phyloP scores from a whole-genome alignment of 306 rosid genomes.

The Carpinus fangiana region DNA sequence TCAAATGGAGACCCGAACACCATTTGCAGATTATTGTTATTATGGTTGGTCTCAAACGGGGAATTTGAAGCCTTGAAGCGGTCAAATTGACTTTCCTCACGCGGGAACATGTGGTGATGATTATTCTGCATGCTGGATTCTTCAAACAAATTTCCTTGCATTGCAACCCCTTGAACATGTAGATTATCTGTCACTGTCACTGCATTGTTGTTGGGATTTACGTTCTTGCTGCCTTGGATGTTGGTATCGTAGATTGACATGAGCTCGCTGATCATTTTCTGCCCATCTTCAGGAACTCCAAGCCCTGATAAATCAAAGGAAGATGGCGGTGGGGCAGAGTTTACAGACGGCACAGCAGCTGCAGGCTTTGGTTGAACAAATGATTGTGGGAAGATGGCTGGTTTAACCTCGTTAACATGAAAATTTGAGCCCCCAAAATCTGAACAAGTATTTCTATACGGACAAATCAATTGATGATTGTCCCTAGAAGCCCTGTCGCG shows the following conservation, averaged over 20 bases:
- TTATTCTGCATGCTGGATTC: slow-evolving; percentile 37
- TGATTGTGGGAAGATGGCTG: slow-evolving; percentile 47
- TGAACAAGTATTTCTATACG: slow-evolving; percentile 23
- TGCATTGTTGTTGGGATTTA: slow-evolving; percentile 19
- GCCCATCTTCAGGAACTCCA: slow-evolving; percentile 62
- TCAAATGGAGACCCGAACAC: slow-evolving; percentile 59
- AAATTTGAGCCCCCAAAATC: slow-evolving; percentile 42
- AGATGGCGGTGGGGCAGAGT: slow-evolving; percentile 41
- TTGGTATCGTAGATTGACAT: slow-evolving; percentile 54
- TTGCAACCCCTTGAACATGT: slow-evolving; percentile 43
- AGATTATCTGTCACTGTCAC: slow-evolving; percentile 35
- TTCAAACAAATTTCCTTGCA: slow-evolving; percentile 47
- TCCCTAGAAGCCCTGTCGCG: slow-evolving; percentile 62
- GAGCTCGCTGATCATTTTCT: slow-evolving; percentile 56
- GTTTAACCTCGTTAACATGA: slow-evolving; percentile 57
- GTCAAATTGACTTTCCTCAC: slow-evolving; percentile 55
- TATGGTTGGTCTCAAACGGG: slow-evolving; percentile 47
- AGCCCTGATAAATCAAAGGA: slow-evolving; percentile 49
- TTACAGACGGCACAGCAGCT: slow-evolving; percentile 33
- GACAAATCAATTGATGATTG: slow-evolving; percentile 61
- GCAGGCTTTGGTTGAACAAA: slow-evolving; percentile 39
- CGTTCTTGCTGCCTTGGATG: slow-evolving; percentile 39
- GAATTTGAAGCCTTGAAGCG: slow-evolving; percentile 46
- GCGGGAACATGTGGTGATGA: slow-evolving; percentile 35
- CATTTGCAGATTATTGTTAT: slow-evolving; percentile 37